A percentile compares a stretch with the other conserved stretches of the same genome.
Conservation (phyloP, 1,139 yeast species). For the Yamadazyma oceani region DNA sequence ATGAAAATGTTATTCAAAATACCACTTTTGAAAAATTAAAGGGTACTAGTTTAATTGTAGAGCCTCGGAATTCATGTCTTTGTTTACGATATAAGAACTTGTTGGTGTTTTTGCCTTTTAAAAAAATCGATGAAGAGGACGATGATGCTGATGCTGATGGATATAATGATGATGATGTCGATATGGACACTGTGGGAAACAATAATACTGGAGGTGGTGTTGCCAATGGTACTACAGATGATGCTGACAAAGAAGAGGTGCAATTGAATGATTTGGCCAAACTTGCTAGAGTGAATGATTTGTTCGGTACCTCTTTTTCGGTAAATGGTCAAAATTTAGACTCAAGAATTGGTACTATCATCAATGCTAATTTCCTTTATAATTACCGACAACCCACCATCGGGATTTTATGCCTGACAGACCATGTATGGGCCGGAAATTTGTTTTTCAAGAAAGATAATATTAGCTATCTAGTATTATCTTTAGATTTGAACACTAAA, state of each 20-base stretch:
- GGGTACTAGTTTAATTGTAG: constrained; percentile 56
- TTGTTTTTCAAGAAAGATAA: constrained; percentile 64
- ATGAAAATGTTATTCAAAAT: constrained; percentile 66
- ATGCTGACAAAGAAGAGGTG: constrained; percentile 4
- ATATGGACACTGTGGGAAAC: constrained; percentile 12
- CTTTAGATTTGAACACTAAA: constrained; percentile 63
- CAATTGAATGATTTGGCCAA: constrained; percentile 1
- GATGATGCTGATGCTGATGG: constrained; percentile 29
- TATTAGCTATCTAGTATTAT: constrained; percentile 57
- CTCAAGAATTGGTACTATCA: constrained; percentile 55
- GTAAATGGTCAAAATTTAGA: constrained; percentile 59
- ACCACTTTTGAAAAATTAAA: constrained; percentile 48
- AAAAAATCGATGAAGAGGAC: constrained; percentile 43
- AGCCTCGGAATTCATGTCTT: constrained; percentile 62
- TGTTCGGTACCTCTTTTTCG: constrained; percentile 53
- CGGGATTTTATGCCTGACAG: constrained; percentile 65
- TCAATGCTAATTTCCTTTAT: constrained; percentile 67
- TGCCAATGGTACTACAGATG: not conserved
- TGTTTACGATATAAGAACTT: constrained; percentile 69
- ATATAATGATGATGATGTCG: constrained; percentile 24
- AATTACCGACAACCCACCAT: constrained; percentile 81
- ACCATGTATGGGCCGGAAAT: constrained; percentile 76
- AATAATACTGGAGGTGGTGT: constrained; percentile 20
- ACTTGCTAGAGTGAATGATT: constrained; percentile 9
- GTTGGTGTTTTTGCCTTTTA: constrained; percentile 73